Evolutionary conservation across 169 alveolate genomes (phyloP), one percentile per base, ranked within the genome.

Genomic region (Plasmodium sp.): DNA sequence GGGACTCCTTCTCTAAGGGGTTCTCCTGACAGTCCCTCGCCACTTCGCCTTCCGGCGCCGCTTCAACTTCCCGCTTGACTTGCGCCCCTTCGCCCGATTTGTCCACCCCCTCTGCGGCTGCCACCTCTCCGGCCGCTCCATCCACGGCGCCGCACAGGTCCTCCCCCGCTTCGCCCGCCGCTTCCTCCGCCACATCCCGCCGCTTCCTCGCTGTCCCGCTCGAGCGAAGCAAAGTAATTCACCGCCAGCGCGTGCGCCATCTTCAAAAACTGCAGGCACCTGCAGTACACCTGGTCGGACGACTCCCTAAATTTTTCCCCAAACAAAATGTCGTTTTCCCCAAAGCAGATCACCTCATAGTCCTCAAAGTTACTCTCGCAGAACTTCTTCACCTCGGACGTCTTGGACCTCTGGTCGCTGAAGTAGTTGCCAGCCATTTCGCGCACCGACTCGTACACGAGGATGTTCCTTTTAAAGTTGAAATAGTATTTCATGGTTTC

Each of bases 211-310:
- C 10, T 51, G 18, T 77, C 81, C 36, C 79, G 31, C 74, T 90
- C 94, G 10, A 90, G 16, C 22, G 84, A 18, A 3, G 94, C 88
- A 90, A 90, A 90, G 80, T 90, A 80, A 27, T 90, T 80, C 33
- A 90, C 34, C 62, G 94, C 82, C 18, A 90, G 39, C 27, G 94
- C 36, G 36, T 90, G 94, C 2, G 43, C 84, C 71, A 90, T 41
- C 18, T 80, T 90, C 77, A 90, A 62, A 71, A 90, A 90, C 43
- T 90, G 94, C 83, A 90, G 27, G 14, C 94, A 90, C n/a, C 94
- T 39, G 18, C 88, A 90, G 51, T 58, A 80, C 22, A 90, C 84
- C 74, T 90, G 94, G 27, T 81, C 82, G n/a, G 94, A 27, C 9
- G 94, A 80, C 22, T 90, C 94, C 74, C 94, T 90, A 58, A 27